Evolutionary conservation across 1,284 basidiomycete genomes (phyloP).

Genomic region (Cryptococcus sp.): DNA sequence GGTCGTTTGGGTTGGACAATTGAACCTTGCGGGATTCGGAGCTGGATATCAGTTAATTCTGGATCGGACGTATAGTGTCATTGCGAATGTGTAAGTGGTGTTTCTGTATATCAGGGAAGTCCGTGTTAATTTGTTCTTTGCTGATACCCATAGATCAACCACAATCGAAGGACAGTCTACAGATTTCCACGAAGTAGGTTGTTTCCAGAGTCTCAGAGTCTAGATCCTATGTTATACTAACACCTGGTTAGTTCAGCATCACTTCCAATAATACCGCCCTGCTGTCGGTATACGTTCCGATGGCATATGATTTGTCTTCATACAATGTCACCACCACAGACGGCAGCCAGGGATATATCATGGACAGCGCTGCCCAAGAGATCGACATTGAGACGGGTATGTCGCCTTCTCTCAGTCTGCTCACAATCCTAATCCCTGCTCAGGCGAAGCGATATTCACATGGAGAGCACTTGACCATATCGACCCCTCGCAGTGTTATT

Average conservation of each 20-base stretch:
- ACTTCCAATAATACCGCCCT: constrained; percentile 37
- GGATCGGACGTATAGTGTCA: constrained; percentile 22
- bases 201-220: neutral
- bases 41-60: constrained; percentile 20
- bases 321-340: constrained; percentile 12
- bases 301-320: constrained; percentile 18
- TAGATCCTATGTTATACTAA: neutral
- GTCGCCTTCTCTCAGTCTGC: neutral
- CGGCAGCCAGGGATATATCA: constrained; percentile 29
- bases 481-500: constrained; percentile 20
- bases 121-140: neutral
- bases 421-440: neutral
- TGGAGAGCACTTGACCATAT: constrained; percentile 36
- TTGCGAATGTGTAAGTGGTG: constrained; percentile 23
- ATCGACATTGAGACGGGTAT: constrained; percentile 33
- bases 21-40: constrained; percentile 23
- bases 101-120: neutral
- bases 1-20: constrained; percentile 28
- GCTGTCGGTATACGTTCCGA: constrained; percentile 22
- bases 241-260: constrained; percentile 21
- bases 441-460: constrained; percentile 21
- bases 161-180: constrained; percentile 7
- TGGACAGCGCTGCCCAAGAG: constrained; percentile 32
- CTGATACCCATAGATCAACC: constrained; percentile 2
- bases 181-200: constrained; percentile 25